Evolutionary conservation across 2,329 filamentous ascomycete genomes (phyloP).

Genomic region (Fusarium foetens): DNA sequence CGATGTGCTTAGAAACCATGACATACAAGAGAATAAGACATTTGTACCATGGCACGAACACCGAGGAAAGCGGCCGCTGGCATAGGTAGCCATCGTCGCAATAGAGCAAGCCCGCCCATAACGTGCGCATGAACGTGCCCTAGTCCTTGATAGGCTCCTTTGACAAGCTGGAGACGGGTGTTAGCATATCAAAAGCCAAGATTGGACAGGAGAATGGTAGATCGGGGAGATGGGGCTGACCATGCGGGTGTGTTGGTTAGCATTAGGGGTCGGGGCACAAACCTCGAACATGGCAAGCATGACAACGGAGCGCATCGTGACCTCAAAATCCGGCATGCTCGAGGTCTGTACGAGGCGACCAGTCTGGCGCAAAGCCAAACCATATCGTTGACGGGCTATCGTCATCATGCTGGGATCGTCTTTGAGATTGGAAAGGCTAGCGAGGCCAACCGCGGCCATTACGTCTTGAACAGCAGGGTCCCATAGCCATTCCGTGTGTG

Average conservation of each 20-base stretch:
- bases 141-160: conserved; percentile 58
- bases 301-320: conserved; percentile 63
- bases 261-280: conserved; percentile 36
- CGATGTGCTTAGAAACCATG: neutral
- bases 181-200: conserved; percentile 29
- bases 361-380: conserved; percentile 61
- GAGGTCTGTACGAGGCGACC: conserved; percentile 53
- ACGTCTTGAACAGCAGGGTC: conserved; percentile 56
- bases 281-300: conserved; percentile 72
- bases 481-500: conserved; percentile 51
- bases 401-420: conserved; percentile 58
- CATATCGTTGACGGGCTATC: conserved; percentile 63
- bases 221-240: conserved; percentile 24
- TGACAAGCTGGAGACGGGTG: conserved; percentile 52
- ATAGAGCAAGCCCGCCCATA: conserved; percentile 67
- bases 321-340: conserved; percentile 50
- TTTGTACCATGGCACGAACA: conserved; percentile 63
- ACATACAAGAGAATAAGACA: conserved; percentile 66
- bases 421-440: conserved; percentile 65
- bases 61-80: conserved; percentile 54
- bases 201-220: neutral
- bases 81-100: conserved; percentile 58
- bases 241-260: conserved; percentile 2
- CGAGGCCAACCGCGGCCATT: conserved; percentile 67
- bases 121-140: conserved; percentile 67